A percentile compares a stretch with the other conserved stretches of the same genome.
Conservation (phyloP, 805 yeast species). For the Myxozyma kluyveri region DNA sequence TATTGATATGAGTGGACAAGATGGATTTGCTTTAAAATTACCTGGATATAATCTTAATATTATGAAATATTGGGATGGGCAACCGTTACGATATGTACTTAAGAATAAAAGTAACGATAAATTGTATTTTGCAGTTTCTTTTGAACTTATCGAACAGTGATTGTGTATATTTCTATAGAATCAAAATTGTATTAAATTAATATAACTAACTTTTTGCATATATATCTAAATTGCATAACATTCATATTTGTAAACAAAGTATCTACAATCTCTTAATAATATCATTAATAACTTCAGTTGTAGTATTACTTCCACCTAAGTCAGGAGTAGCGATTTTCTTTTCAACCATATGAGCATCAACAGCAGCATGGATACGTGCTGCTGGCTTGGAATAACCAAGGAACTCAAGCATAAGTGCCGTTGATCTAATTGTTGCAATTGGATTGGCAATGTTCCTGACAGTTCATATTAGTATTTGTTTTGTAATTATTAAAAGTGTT, state of each 20-base stretch:
- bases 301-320: conserved; percentile 84
- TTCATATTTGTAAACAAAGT: neutral
- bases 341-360: conserved; percentile 85
- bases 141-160: conserved; percentile 23
- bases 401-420: conserved; percentile 96
- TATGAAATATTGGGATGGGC: conserved; percentile 40
- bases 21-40: conserved; percentile 50
- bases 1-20: conserved; percentile 46
- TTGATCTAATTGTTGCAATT: conserved; percentile 94
- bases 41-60: conserved; percentile 48
- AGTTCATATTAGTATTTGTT: neutral
- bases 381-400: conserved; percentile 90
- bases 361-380: conserved; percentile 87
- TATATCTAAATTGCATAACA: neutral
- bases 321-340: conserved; percentile 85
- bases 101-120: conserved; percentile 33
- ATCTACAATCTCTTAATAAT: conserved; percentile 55
- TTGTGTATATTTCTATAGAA: neutral
- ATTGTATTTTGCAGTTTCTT: conserved; percentile 34
- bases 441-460: conserved; percentile 66
- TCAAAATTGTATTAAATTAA: neutral
- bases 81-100: conserved; percentile 41
- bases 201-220: neutral
- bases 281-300: conserved; percentile 84
- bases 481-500: conserved; percentile 2